phyloP scores from a whole-genome alignment of 345 rosid genomes.

The Ceriops zippeliana region DNA sequence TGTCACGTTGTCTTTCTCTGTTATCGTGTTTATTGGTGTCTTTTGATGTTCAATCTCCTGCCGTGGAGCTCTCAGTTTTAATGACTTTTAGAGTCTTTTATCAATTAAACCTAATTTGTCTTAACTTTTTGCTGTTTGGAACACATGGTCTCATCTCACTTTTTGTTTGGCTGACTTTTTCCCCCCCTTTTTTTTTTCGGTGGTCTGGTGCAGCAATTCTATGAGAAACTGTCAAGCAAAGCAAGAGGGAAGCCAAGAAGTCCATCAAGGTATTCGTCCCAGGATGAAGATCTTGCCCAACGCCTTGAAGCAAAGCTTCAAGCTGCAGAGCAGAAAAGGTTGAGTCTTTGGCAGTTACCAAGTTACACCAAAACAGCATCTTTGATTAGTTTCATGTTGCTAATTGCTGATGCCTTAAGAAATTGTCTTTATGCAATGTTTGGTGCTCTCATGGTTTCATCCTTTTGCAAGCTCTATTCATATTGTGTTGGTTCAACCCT shows the following conservation, averaged over 20 bases:
- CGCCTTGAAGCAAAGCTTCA: conserved; percentile 95
- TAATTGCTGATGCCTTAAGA: not conserved
- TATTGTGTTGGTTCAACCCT: not conserved
- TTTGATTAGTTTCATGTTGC: not conserved
- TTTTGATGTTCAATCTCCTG: too few relatives aligned
- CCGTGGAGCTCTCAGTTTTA: too few relatives aligned
- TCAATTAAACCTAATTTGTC: too few relatives aligned
- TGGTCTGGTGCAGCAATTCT: conserved; percentile 61
- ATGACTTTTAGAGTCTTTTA: too few relatives aligned
- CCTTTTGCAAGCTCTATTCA: not conserved
- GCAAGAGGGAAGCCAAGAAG: conserved; percentile 85
- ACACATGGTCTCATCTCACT: not conserved
- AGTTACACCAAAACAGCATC: not conserved
- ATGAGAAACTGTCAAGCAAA: conserved; percentile 75
- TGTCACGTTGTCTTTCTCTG: too few relatives aligned
- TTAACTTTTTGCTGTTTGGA: too few relatives aligned
- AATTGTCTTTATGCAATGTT: not conserved
- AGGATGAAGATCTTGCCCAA: conserved; percentile 83
- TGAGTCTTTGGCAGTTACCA: not conserved
- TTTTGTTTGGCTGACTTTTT: not conserved
- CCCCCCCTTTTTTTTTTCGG: too few relatives aligned
- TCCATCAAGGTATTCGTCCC: conserved; percentile 59
- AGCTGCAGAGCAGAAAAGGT: conserved; percentile 97
- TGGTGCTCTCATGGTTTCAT: not conserved
- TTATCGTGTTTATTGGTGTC: too few relatives aligned